A percentile compares a stretch with the other conserved stretches of the same genome.
phyloP scores from a whole-genome alignment of 2,329 filamentous ascomycete species.

The Epicoccum nigrum region DNA sequence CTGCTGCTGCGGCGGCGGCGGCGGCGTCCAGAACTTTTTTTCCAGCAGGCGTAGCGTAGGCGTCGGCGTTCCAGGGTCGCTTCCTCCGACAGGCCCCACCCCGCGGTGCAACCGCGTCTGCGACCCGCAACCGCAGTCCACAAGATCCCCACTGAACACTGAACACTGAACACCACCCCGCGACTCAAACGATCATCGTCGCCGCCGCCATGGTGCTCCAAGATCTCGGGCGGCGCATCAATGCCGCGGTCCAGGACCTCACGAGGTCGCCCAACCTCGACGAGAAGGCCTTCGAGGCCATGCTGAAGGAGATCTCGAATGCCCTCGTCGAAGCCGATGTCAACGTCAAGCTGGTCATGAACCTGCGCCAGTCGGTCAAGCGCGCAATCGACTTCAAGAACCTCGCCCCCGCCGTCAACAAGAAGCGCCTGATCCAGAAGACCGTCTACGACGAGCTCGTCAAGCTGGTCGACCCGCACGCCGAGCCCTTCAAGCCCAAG shows the following conservation, averaged over 20 bases:
- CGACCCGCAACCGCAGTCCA: too few species aligned
- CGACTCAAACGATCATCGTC: constrained; percentile 11
- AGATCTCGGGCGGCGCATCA: constrained; percentile 98
- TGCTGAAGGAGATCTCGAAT: constrained; percentile 98
- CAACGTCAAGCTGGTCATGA: constrained; percentile 90
- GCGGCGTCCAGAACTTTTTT: constrained; percentile 19
- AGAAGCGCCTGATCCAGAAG: constrained; percentile 98
- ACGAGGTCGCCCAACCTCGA: constrained; percentile 92
- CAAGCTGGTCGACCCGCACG: constrained; percentile 91
- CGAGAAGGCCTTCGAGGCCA: constrained; percentile 97
- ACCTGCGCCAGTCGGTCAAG: constrained; percentile 92
- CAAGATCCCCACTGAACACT: constrained; percentile 26
- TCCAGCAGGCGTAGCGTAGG: constrained; percentile 29
- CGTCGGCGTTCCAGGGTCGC: constrained; percentile 21
- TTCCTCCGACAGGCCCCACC: constrained; percentile 33
- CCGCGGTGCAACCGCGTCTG: constrained; percentile 15
- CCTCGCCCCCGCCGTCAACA: constrained; percentile 88
- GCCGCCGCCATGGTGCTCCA: constrained; percentile 83
- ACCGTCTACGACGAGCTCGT: constrained; percentile 97
- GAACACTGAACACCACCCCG: too few species aligned
- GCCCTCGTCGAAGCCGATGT: constrained; percentile 97
- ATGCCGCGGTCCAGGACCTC: constrained; percentile 91
- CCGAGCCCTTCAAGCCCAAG: constrained; percentile 94
- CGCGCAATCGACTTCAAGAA: constrained; percentile 92
- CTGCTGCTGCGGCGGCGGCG: too few species aligned